A percentile compares a stretch with the other conserved stretches of the same genome.
phyloP scores from a whole-genome alignment of 176 grass and related monocot genomes.

The Bromus sterilis region DNA sequence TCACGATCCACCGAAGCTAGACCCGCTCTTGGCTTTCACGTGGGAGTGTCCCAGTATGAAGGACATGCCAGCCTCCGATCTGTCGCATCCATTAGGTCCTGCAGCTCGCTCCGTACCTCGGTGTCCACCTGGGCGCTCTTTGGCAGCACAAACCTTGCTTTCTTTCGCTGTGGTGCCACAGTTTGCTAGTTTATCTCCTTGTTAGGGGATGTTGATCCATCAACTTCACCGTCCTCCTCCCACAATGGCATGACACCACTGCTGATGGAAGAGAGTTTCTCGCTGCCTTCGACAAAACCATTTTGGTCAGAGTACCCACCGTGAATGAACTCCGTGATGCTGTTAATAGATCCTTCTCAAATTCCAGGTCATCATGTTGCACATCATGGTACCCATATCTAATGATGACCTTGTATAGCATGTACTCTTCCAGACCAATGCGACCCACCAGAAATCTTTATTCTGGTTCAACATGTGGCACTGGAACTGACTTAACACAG shows the following conservation, averaged over 20 bases:
- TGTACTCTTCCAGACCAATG: constrained; percentile 86
- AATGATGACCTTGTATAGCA: constrained; percentile 80
- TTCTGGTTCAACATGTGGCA: constrained; percentile 62
- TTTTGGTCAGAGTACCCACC: constrained; percentile 24
- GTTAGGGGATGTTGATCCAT: constrained; percentile 15
- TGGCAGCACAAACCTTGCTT: constrained; percentile 63
- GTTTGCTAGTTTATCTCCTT: constrained; percentile 17
- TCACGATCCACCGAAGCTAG: constrained; percentile 53
- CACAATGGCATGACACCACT: constrained; percentile 14
- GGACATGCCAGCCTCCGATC: constrained; percentile 93
- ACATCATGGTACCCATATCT: constrained; percentile 92
- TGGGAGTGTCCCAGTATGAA: constrained; percentile 92
- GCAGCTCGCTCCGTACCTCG: constrained; percentile 47
- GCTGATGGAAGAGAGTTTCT: constrained; percentile 55
- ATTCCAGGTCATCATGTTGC: constrained; percentile 89
- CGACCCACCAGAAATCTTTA: constrained; percentile 84
- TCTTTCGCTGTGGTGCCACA: constrained; percentile 27
- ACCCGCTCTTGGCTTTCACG: constrained; percentile 77
- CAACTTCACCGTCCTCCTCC: constrained; percentile 39
- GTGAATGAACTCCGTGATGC: constrained; percentile 89
- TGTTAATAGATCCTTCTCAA: constrained; percentile 88
- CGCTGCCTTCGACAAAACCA: constrained; percentile 10
- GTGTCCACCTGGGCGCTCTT: constrained; percentile 56
- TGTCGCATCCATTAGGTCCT: constrained; percentile 85
- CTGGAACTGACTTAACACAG: constrained; percentile 82